A percentile compares a stretch with the other conserved stretches of the same genome.
Evolutionary conservation across 148 eudicot genomes (phyloP).

Genomic region (Rhododendron molle): DNA sequence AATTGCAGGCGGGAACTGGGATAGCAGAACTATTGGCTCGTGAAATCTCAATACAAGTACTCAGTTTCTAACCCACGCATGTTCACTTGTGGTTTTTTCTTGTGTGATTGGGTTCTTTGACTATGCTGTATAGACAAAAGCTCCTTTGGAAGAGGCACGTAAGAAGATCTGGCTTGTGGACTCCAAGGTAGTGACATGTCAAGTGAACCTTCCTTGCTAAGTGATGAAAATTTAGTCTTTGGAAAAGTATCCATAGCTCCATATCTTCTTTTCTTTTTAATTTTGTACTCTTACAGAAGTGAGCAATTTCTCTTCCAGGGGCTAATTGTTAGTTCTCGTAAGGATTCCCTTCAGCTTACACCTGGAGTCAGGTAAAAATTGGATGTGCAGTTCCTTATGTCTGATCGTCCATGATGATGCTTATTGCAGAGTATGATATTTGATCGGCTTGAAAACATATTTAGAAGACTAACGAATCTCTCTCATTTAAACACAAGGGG

Average conservation of each 20-base stretch:
- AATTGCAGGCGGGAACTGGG: conserved; percentile 87
- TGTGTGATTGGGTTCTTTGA: background rate
- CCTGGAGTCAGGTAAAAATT: conserved; percentile 65
- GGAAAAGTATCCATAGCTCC: too few relatives aligned
- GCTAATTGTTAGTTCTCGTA: conserved; percentile 69
- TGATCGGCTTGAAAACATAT: background rate
- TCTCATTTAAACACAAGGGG: conserved; percentile 33
- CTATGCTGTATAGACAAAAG: conserved; percentile 34
- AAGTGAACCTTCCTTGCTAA: background rate
- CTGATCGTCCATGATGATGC: background rate
- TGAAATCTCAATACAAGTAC: conserved; percentile 80
- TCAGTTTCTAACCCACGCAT: background rate
- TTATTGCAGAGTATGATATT: background rate
- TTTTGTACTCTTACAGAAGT: background rate
- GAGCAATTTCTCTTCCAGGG: conserved; percentile 47
- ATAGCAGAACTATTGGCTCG: conserved; percentile 92
- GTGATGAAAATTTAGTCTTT: background rate
- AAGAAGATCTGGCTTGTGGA: conserved; percentile 95
- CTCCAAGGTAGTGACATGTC: conserved; percentile 54
- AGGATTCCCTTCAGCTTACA: conserved; percentile 87
- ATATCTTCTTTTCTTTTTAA: background rate
- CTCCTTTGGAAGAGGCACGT: conserved; percentile 69
- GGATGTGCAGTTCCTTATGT: background rate
- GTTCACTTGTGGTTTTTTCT: background rate
- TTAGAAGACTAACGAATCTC: conserved; percentile 1